Percentiles rank a stretch among this genome's conserved stretches.
Conservation (phyloP, 1,139 yeast species). For the Debaryomyces sp. region DNA sequence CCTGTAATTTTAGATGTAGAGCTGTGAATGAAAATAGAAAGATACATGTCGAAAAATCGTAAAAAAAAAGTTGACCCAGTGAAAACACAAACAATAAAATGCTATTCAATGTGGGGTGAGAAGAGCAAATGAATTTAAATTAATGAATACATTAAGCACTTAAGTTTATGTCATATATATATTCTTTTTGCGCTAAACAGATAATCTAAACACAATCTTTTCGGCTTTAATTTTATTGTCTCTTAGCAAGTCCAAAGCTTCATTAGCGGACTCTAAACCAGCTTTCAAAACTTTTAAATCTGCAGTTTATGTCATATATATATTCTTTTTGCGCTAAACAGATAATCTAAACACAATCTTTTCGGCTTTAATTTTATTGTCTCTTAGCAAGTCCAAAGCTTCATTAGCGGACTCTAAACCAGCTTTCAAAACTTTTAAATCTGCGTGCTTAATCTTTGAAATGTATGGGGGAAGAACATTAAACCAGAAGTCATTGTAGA, state of each 20-base stretch:
- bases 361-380: conserved; percentile 28
- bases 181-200: not conserved
- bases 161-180: not conserved
- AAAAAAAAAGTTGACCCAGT: too few relatives aligned
- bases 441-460: conserved; percentile 21
- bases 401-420: conserved; percentile 32
- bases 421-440: conserved; percentile 26
- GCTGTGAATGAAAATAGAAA: too few relatives aligned
- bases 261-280: conserved; percentile 31
- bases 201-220: conserved; percentile 28
- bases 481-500: conserved; percentile 26
- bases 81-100: too few relatives aligned
- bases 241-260: conserved; percentile 27
- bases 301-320: not conserved
- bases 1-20: too few relatives aligned
- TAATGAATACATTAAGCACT: too few relatives aligned
- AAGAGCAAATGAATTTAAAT: not conserved
- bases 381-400: conserved; percentile 27
- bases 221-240: conserved; percentile 28
- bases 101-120: not conserved
- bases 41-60: too few relatives aligned
- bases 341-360: conserved; percentile 28
- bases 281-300: conserved; percentile 26
- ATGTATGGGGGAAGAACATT: conserved; percentile 21
- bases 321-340: not conserved